Conservation (phyloP, 148 eudicot genomes). For the Amaranthus palmeri region DNA sequence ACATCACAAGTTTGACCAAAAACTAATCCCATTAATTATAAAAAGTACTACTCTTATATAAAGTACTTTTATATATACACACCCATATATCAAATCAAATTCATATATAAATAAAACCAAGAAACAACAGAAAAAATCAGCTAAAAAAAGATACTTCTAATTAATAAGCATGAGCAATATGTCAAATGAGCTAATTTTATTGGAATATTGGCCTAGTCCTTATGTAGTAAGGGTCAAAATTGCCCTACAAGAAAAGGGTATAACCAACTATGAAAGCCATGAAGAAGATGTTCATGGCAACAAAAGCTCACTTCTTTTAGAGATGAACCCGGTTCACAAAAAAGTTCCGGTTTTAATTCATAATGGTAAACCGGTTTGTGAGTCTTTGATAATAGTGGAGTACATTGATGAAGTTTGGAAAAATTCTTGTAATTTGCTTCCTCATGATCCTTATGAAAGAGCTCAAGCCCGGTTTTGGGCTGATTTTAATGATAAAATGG, state of each 20-base stretch:
- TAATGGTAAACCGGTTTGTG: slow-evolving; percentile 54
- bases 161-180: background rate
- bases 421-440: slow-evolving; percentile 29
- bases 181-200: slow-evolving; percentile 5
- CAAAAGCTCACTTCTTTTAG: slow-evolving; percentile 30
- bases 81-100: too few species aligned
- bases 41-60: too few species aligned
- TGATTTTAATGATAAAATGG: slow-evolving; percentile 51
- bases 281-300: slow-evolving; percentile 23
- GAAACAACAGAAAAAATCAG: too few species aligned
- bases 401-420: slow-evolving; percentile 62
- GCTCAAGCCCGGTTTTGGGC: slow-evolving; percentile 61
- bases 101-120: too few species aligned
- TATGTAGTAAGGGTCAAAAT: slow-evolving; percentile 33
- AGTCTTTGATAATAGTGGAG: slow-evolving; percentile 39
- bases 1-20: too few species aligned
- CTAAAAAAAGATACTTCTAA: too few species aligned
- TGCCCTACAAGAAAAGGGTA: slow-evolving; percentile 34
- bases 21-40: too few species aligned
- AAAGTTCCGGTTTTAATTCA: slow-evolving; percentile 54
- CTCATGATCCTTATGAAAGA: slow-evolving; percentile 38
- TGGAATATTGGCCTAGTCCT: slow-evolving; percentile 25
- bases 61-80: too few species aligned
- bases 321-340: slow-evolving; percentile 46
- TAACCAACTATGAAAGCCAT: slow-evolving; percentile 15